A percentile compares a stretch with the other conserved stretches of the same genome.
phyloP scores from a whole-genome alignment of 1,284 basidiomycete species.

The Irpex lacteus region DNA sequence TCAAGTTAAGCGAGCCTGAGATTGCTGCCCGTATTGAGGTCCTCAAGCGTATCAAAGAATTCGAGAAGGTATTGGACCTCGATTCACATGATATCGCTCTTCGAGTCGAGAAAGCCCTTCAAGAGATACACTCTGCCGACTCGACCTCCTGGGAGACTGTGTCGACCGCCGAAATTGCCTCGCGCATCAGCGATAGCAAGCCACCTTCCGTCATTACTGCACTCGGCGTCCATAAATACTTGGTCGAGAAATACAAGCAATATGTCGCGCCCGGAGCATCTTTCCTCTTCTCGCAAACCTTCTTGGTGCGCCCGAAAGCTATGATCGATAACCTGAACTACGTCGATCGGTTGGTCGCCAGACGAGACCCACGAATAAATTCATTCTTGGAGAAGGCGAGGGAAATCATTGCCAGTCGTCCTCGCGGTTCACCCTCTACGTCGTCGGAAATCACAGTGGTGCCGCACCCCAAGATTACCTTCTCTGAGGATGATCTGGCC shows the following conservation, averaged over 20 bases:
- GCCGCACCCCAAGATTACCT: conserved; percentile 26
- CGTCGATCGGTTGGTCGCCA: conserved; percentile 53
- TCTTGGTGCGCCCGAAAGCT: conserved; percentile 66
- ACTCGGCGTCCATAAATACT: conserved; percentile 72
- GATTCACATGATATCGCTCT: conserved; percentile 35
- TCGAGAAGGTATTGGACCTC: conserved; percentile 44
- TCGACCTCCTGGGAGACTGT: conserved; percentile 49
- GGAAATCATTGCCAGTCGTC: conserved; percentile 35
- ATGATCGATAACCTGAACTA: conserved; percentile 57
- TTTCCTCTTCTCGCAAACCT: conserved; percentile 58
- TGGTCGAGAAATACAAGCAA: conserved; percentile 63
- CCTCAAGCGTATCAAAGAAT: conserved; percentile 48
- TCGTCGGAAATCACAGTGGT: conserved; percentile 34
- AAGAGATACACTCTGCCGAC: conserved; percentile 41
- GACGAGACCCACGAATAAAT: conserved; percentile 40
- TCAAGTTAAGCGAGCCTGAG: conserved; percentile 31
- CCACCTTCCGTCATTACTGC: conserved; percentile 33
- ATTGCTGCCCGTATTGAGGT: conserved; percentile 57
- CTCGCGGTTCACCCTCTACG: conserved; percentile 20
- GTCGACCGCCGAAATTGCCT: conserved; percentile 48
- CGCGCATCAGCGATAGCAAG: conserved; percentile 33
- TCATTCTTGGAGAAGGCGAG: conserved; percentile 60
- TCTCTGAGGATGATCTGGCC: conserved; percentile 52
- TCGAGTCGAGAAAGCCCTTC: conserved; percentile 39
- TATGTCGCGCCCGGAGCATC: conserved; percentile 61